Conservation (phyloP, 805 yeast genomes). For the Lipomyces spencermartinsiae region DNA sequence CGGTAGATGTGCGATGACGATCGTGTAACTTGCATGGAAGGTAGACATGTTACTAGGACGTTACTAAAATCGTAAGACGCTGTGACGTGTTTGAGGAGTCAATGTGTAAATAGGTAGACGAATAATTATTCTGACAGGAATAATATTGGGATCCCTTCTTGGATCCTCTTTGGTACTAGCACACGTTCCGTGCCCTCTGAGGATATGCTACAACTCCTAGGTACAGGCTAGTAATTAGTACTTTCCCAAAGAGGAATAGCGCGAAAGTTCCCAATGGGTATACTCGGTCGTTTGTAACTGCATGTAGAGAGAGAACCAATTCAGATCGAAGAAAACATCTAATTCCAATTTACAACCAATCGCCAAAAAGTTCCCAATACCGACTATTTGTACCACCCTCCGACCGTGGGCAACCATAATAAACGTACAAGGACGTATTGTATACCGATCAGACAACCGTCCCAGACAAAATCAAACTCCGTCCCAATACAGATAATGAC, state of each 20-base stretch:
- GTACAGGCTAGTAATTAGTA: no score
- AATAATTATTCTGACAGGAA: no score
- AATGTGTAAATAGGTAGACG: no score
- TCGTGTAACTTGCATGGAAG: neutral
- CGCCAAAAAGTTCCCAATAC: neutral
- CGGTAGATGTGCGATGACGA: constrained; percentile 8
- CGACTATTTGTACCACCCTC: neutral
- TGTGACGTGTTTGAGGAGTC: neutral
- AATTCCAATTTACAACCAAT: neutral
- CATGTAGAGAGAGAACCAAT: no score
- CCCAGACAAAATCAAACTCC: neutral
- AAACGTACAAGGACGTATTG: neutral
- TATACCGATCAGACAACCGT: neutral
- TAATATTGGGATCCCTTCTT: no score
- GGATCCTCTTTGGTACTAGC: no score
- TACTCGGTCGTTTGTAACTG: no score
- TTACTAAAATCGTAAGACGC: neutral
- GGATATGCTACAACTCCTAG: no score
- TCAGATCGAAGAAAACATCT: neutral
- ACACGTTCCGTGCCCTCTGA: no score
- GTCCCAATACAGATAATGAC: neutral
- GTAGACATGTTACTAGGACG: neutral
- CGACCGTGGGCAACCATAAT: neutral
- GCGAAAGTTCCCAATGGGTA: no score
- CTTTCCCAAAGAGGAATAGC: no score